These are phyloP conservation scores for Verticillium longisporum DNA, from an alignment of 2,329 filamentous ascomycete species.

Conservation along the genomic window DNA sequence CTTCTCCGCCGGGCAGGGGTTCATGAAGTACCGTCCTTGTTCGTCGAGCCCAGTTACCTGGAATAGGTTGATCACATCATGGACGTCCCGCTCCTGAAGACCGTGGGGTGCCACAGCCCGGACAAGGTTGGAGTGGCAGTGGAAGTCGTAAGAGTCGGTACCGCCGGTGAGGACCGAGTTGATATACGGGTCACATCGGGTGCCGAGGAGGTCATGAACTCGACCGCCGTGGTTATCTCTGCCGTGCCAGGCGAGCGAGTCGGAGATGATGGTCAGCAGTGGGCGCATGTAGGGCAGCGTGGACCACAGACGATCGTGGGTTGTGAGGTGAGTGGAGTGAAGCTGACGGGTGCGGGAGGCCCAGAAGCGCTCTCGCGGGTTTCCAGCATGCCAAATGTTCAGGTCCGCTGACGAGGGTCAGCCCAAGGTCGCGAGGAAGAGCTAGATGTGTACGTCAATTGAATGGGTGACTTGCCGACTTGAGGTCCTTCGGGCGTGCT, in stretches of 20 bases:
- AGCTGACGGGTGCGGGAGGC: conserved; percentile 72
- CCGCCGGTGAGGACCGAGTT: conserved; percentile 62
- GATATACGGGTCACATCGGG: conserved; percentile 79
- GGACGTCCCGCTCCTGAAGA: conserved; percentile 66
- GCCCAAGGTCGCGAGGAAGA: neutral
- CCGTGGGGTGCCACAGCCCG: conserved; percentile 65
- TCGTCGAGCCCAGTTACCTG: conserved; percentile 74
- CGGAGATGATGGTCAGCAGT: conserved; percentile 61
- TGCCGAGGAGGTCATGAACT: conserved; percentile 75
- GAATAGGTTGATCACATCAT: conserved; percentile 82
- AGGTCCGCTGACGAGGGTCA: conserved; percentile 50
- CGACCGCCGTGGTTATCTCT: conserved; percentile 56
- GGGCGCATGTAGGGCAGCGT: conserved; percentile 71
- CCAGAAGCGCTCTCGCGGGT: conserved; percentile 79
- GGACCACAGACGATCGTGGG: conserved; percentile 71
- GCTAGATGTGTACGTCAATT: neutral
- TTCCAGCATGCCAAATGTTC: conserved; percentile 73
- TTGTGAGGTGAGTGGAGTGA: conserved; percentile 66
- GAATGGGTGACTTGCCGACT: conserved; percentile 41
- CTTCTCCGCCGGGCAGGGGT: conserved; percentile 45
- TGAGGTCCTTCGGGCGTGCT: conserved; percentile 73
- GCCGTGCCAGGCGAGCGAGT: conserved; percentile 59
- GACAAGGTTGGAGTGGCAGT: conserved; percentile 77
- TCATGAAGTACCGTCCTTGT: conserved; percentile 71
- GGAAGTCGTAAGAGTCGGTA: conserved; percentile 62